These are phyloP conservation scores for Dactylellina cionopaga DNA, from an alignment of 2,329 filamentous ascomycete species.

Conservation along the genomic window DNA sequence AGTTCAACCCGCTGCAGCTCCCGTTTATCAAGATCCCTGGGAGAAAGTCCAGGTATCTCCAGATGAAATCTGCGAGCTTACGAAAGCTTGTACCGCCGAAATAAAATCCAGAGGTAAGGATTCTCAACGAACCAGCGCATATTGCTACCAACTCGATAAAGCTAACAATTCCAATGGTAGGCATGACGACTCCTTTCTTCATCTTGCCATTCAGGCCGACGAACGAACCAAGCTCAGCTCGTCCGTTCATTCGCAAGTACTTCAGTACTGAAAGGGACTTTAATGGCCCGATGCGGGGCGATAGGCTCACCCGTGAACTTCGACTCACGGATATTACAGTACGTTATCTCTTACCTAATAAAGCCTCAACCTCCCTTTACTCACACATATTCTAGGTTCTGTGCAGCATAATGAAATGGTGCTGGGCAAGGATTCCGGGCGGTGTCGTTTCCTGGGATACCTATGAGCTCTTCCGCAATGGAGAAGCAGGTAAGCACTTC, in stretches of 20 bases:
- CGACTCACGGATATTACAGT: conserved; percentile 95
- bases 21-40: conserved; percentile 89
- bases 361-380: conserved; percentile 1
- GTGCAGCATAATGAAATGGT: conserved; percentile 96
- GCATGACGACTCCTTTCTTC: conserved; percentile 92
- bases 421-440: conserved; percentile 89
- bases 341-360: conserved; percentile 58
- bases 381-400: conserved; percentile 72
- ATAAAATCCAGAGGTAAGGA: conserved; percentile 89
- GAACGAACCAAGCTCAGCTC: conserved; percentile 88
- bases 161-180: conserved; percentile 54
- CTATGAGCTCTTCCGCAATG: conserved; percentile 94
- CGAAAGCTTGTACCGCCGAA: conserved; percentile 85
- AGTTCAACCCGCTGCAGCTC: conserved; percentile 70
- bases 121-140: conserved; percentile 1
- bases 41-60: conserved; percentile 81
- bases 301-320: conserved; percentile 81
- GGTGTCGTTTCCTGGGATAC: conserved; percentile 97
- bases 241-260: conserved; percentile 91
- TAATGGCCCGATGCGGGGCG: conserved; percentile 70
- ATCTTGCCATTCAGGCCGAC: conserved; percentile 93
- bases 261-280: conserved; percentile 73
- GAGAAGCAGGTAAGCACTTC: conserved; percentile 78
- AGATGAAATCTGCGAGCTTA: conserved; percentile 88
- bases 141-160: conserved; percentile 30